Base-by-base conservation (phyloP, 2,329 filamentous ascomycete species). In the Thelonectria blattea region DNA sequence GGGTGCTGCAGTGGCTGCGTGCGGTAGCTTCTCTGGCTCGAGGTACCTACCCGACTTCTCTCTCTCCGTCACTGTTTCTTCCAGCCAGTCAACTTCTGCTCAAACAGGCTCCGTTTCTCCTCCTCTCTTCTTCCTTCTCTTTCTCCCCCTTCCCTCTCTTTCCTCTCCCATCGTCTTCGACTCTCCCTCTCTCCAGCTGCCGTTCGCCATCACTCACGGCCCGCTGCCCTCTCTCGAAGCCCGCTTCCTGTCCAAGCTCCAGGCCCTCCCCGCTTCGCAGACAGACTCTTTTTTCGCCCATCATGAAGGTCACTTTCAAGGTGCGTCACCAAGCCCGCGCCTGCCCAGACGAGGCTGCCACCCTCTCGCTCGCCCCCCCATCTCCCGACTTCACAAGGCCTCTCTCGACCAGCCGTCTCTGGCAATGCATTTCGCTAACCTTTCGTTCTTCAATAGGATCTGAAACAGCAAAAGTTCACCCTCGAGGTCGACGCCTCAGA, bases 401-500 rank as follows among this genome's bases (percentile, higher is more conserved):
- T 10, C 41, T n/a, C 27, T 5, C 37, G 17, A 37, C 34, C 30
- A 43, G 30, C 24, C 17, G 37, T 27, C 42, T 52, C 47, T 43
- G 14, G n/a, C 24, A 41, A 15, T 42, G 12, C 49, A 48, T 20
- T n/a, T 22, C 17, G 51, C 58, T 68, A 45, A 70, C 60, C 27
- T 15, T 27, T 32, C n/a, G 20, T 20, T 24, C 24, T 22, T 24
- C 22, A n/a, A n/a, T 71, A 97, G 93, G 95, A 99, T 83, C 86
- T 99, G 74, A 98, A 97, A 85, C 95, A 98, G 80, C 91, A 97
- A 78, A 97, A 97, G 84, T 99, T 99, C 81, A 88, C 89, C 74
- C 91, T 99, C 83, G 94, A 98, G 70, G 92, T 93, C 74, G 93
- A 98, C 78, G 92, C 93, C 65, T 89, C 91, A 67, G 93, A 97